Evolutionary conservation across 257 asterid species (phyloP).

Genomic region (Thymus quinquecostatus): DNA sequence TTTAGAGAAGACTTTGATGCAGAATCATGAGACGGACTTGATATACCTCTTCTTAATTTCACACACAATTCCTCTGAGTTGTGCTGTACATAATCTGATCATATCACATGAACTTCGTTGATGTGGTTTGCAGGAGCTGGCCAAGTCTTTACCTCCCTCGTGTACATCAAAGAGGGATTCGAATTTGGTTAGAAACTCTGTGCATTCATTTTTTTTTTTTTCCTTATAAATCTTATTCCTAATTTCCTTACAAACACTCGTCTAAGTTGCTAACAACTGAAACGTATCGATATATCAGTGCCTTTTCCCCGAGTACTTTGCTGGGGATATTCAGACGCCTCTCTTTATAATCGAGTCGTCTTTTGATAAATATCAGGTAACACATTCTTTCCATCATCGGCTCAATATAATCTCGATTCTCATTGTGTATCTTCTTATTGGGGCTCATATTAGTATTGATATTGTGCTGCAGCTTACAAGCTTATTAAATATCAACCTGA

Average conservation of each 20-base stretch:
- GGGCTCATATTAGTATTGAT: background rate
- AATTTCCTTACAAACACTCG: background rate
- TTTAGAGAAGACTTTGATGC: too few relatives aligned
- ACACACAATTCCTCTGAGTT: background rate
- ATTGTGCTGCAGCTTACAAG: background rate
- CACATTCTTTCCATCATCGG: too few relatives aligned
- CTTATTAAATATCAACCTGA: too few relatives aligned
- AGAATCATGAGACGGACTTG: too few relatives aligned
- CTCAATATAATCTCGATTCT: too few relatives aligned
- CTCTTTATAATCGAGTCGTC: conserved; percentile 31
- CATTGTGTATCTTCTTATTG: background rate
- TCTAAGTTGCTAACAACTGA: background rate
- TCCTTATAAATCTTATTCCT: background rate
- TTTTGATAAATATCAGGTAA: conserved; percentile 36
- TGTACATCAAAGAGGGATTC: conserved; percentile 36
- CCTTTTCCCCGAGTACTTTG: conserved; percentile 34
- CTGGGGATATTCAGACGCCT: conserved; percentile 30
- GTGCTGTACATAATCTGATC: background rate
- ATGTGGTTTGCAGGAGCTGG: conserved; percentile 23
- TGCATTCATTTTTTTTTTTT: background rate
- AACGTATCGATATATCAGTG: conserved; percentile 24
- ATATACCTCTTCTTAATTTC: background rate
- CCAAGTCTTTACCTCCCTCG: conserved; percentile 26
- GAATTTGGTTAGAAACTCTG: conserved; percentile 24
- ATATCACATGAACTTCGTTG: background rate